Evolutionary conservation across 805 yeast species (phyloP).

Genomic region (Ogataea kodamae): DNA sequence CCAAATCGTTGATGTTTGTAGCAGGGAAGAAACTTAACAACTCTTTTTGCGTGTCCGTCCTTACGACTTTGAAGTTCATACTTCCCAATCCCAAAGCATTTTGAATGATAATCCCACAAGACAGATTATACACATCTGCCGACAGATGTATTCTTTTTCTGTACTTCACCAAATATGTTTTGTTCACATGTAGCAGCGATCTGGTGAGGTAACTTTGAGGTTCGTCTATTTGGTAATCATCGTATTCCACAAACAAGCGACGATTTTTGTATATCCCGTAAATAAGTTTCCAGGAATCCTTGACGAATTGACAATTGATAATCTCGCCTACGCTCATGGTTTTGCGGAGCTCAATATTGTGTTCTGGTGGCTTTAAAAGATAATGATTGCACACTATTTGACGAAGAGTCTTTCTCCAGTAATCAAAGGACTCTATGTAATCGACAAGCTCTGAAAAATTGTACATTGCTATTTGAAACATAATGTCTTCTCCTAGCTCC

Average conservation of each 20-base stretch:
- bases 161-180: conserved; percentile 48
- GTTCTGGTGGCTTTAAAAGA: conserved; percentile 22
- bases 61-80: conserved; percentile 47
- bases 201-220: conserved; percentile 38
- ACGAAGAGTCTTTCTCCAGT: conserved; percentile 32
- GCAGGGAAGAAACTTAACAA: conserved; percentile 52
- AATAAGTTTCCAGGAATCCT: conserved; percentile 55
- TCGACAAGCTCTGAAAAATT: conserved; percentile 27
- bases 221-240: conserved; percentile 41
- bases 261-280: conserved; percentile 49
- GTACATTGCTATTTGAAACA: conserved; percentile 22
- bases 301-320: conserved; percentile 33
- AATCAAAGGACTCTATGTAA: conserved; percentile 34
- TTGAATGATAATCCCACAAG: conserved; percentile 50
- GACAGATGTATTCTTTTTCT: conserved; percentile 43
- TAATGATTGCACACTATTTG: conserved; percentile 24
- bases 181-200: conserved; percentile 42
- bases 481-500: conserved; percentile 28
- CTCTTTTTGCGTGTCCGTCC: conserved; percentile 29
- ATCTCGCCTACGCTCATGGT: conserved; percentile 19
- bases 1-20: conserved; percentile 50
- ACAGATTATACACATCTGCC: conserved; percentile 48
- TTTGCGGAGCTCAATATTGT: conserved; percentile 13
- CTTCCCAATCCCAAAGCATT: conserved; percentile 57
- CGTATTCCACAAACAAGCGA: conserved; percentile 47